Conservation (phyloP, 768 basidiomycete species). For the Suillus paluster region DNA sequence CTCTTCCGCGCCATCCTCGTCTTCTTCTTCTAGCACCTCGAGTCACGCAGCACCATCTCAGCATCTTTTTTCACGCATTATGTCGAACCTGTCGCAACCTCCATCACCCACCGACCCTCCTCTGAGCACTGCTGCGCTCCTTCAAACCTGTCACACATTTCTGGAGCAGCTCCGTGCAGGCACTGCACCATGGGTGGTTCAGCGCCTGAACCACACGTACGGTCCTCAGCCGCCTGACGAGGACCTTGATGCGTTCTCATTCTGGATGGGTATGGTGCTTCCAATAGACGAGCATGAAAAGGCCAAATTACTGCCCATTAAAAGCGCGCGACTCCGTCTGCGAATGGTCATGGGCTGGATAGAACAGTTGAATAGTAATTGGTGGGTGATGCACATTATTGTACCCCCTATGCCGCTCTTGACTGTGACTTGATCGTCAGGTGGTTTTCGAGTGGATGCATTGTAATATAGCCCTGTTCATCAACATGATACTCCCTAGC, state of each 20-base stretch:
- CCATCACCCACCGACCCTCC: constrained; percentile 12
- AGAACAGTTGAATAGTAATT: constrained; percentile 68
- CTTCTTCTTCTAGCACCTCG: constrained; percentile 8
- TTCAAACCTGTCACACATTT: constrained; percentile 63
- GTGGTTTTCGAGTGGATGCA: constrained; percentile 80
- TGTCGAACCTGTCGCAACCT: constrained; percentile 15
- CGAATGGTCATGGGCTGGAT: constrained; percentile 94
- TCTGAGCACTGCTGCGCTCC: constrained; percentile 36
- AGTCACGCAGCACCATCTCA: constrained; percentile 13
- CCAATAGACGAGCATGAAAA: constrained; percentile 93
- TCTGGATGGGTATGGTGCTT: constrained; percentile 90
- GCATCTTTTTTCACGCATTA: constrained; percentile 21
- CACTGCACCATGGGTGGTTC: constrained; percentile 91
- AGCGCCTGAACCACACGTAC: constrained; percentile 79
- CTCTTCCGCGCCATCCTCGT: constrained; percentile 21
- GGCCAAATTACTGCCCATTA: constrained; percentile 82
- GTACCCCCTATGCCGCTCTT: constrained; percentile 19
- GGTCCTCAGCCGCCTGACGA: constrained; percentile 67
- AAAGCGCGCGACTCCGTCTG: constrained; percentile 76
- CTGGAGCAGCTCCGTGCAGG: constrained; percentile 65
- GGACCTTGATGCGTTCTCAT: constrained; percentile 75
- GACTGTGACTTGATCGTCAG: constrained; percentile 42
- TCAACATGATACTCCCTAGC: background rate
- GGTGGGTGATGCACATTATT: constrained; percentile 40
- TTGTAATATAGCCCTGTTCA: constrained; percentile 44